phyloP scores from a whole-genome alignment of 805 yeast genomes.

The Metschnikowia lachancei region DNA sequence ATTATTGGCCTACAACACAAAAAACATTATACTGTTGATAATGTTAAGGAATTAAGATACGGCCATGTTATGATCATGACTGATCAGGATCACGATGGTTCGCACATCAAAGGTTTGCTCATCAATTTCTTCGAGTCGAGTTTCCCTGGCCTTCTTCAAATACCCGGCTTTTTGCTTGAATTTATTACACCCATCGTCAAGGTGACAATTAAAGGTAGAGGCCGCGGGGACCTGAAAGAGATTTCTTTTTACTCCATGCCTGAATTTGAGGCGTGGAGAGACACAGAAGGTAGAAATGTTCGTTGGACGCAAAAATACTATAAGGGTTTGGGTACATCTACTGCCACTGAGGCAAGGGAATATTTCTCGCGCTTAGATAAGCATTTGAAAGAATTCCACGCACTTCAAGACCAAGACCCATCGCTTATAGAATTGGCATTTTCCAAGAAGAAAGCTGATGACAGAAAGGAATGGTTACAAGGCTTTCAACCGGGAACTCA shows the following conservation, averaged over 20 bases:
- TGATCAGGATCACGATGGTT: conserved; percentile 99
- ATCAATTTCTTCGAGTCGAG: conserved; percentile 91
- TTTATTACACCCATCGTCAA: conserved; percentile 96
- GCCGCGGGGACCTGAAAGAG: conserved; percentile 47
- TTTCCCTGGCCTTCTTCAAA: conserved; percentile 86
- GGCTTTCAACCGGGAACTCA: conserved; percentile 90
- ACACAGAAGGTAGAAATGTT: conserved; percentile 65
- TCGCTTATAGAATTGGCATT: conserved; percentile 86
- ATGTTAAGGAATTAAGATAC: conserved; percentile 73
- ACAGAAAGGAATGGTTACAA: conserved; percentile 94
- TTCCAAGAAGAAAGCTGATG: conserved; percentile 93
- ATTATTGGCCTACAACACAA: conserved; percentile 95
- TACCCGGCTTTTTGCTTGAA: conserved; percentile 90
- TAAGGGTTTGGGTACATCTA: conserved; percentile 97
- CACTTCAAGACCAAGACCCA: conserved; percentile 74
- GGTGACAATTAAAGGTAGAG: conserved; percentile 66
- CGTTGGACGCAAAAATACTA: conserved; percentile 94
- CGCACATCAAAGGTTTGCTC: conserved; percentile 93
- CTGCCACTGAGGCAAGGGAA: conserved; percentile 76
- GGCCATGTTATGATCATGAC: conserved; percentile 99
- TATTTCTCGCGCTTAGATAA: conserved; percentile 81
- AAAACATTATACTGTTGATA: conserved; percentile 63
- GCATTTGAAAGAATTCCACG: conserved; percentile 82
- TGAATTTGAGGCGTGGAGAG: conserved; percentile 92
- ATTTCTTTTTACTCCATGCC: conserved; percentile 92